Evolutionary conservation across 257 asterid species (phyloP).

Genomic region (Solanum ossicruentum): DNA sequence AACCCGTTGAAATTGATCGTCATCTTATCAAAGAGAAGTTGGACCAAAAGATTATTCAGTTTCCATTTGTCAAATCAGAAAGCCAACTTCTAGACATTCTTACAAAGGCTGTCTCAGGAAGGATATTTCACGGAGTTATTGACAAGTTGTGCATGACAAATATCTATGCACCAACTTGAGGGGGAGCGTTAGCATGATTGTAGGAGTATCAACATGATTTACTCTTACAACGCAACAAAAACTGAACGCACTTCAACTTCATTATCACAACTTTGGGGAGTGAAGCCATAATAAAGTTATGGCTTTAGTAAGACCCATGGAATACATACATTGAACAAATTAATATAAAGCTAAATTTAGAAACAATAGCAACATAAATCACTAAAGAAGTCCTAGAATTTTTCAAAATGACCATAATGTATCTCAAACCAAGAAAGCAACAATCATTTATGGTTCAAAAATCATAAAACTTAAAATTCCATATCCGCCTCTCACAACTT

Average conservation of each 20-base stretch:
- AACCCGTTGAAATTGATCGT: too few species aligned
- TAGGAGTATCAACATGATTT: too few species aligned
- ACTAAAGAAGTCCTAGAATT: background rate
- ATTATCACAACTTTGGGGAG: background rate
- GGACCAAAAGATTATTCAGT: too few species aligned
- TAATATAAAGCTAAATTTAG: background rate
- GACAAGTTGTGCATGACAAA: too few species aligned
- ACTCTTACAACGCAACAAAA: too few species aligned
- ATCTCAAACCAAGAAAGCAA: background rate
- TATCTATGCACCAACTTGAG: too few species aligned
- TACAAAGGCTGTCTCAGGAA: too few species aligned
- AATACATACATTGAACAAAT: background rate
- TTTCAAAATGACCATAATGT: background rate
- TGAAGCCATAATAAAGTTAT: background rate
- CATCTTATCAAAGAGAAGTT: too few species aligned
- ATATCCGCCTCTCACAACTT: background rate
- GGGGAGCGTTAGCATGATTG: too few species aligned
- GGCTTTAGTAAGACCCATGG: background rate
- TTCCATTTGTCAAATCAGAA: too few species aligned
- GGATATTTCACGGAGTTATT: too few species aligned
- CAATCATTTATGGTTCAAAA: background rate
- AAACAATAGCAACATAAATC: background rate
- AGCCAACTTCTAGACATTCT: too few species aligned
- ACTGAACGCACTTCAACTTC: slow-evolving; percentile 5
- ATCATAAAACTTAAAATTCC: background rate